phyloP scores from a whole-genome alignment of 73 alveolate genomes.

The Halteria grandinella region DNA sequence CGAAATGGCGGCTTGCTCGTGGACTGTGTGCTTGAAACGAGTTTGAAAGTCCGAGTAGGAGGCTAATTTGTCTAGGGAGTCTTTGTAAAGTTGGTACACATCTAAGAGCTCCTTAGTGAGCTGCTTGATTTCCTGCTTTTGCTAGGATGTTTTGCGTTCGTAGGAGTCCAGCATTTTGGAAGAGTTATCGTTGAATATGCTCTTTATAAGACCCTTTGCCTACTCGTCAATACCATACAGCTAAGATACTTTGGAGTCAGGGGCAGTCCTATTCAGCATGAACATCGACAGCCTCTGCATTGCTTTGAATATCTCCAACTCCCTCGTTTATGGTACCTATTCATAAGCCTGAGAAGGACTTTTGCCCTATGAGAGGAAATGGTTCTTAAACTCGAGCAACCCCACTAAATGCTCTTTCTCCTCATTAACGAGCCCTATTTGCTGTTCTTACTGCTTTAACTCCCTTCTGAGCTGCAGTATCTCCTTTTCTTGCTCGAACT shows the following conservation, averaged over 20 bases:
- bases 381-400: constrained; percentile 50
- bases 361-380: background rate
- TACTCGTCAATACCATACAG: constrained; percentile 13
- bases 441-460: background rate
- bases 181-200: constrained; percentile 41
- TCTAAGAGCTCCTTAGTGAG: constrained; percentile 11
- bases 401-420: constrained; percentile 38
- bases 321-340: background rate
- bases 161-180: constrained; percentile 41
- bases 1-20: background rate
- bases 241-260: background rate
- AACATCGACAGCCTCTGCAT: constrained; percentile 30
- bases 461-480: background rate
- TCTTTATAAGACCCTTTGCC: constrained; percentile 11
- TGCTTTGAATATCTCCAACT: constrained; percentile 10
- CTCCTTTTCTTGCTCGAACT: constrained; percentile 43
- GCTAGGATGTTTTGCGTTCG: background rate
- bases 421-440: background rate
- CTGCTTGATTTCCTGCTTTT: background rate
- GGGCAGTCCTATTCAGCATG: constrained; percentile 7
- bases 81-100: background rate
- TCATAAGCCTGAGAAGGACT: no score
- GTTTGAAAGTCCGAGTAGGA: background rate
- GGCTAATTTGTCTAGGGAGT: no score
- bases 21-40: background rate